Evolutionary conservation across 441 rosid genomes (phyloP), one percentile per base, ranked within the genome.

Genomic region (Biscutella auriculata): DNA sequence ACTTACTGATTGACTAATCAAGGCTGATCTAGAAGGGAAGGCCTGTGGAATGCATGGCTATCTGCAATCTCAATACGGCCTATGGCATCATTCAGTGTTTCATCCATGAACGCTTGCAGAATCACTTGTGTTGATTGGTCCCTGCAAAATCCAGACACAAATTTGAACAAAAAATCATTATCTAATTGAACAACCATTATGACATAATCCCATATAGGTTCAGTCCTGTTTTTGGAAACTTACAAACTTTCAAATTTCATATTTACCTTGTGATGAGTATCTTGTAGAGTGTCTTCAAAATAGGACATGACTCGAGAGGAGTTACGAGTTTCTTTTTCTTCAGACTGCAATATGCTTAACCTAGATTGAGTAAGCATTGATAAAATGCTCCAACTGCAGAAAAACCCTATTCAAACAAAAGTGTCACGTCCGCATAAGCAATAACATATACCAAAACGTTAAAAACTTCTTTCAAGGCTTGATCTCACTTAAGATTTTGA

Each of bases 51-150:
- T 39, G 94, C 95, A 74, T 88, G 97, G 60, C 77, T 86, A 54
- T 92, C 95, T 14, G 95, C 98, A 53, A 92, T 86, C 82, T 92
- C 92, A 6, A 92, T 92, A 51, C 97, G 80, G 46, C 87, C 98
- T 16, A 97, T 77, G 1, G 99, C 97, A 68, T 93, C 99, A 16
- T 87, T 85, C 84, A 89, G 13, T 29, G 95, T 93, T 69, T 93
- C 97, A 52, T 93, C 99, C 68, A 93, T 77, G 60, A 93, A 60
- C 2, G 99, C 99, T 73, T 93, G 85, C 53, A 93, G 76, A 21
- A 93, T 89, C n/a, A 95, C 95, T 63, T 72, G 73, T 21, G 95
- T 70, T 50, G 89, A 74, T 37, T 74, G 69, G 72, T 89, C 97
- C 82, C 99, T 93, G 76, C 57, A 50, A 8, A 19, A 47, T 19